Conservation (phyloP, 1,284 basidiomycete genomes). For the Puccinia hordei region DNA sequence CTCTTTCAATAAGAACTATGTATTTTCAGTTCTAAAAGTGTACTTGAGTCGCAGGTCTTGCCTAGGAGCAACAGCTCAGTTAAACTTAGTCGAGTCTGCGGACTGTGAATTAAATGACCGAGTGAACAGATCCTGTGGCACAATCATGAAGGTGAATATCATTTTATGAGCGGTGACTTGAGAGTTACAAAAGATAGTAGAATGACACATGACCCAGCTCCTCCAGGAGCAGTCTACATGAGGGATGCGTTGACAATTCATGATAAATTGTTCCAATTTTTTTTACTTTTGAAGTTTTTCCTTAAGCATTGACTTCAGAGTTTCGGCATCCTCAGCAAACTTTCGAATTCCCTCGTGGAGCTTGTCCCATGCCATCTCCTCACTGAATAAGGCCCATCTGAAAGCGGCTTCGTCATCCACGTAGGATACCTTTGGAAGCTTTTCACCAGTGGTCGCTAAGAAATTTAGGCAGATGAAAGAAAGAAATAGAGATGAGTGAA, state of each 20-base stretch:
- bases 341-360: constrained; percentile 92
- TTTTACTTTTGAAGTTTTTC: constrained; percentile 66
- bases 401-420: constrained; percentile 93
- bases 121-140: no score
- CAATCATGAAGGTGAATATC: no score
- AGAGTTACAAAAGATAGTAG: not conserved
- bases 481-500: not conserved
- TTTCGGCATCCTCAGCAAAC: constrained; percentile 91
- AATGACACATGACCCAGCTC: not conserved
- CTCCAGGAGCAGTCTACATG: not conserved
- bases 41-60: no score
- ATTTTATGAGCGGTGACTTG: not conserved
- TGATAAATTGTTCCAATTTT: not conserved
- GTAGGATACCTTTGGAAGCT: constrained; percentile 78
- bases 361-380: constrained; percentile 54
- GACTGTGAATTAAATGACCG: no score
- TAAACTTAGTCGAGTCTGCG: no score
- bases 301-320: constrained; percentile 80
- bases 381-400: constrained; percentile 80
- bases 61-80: no score
- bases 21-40: no score
- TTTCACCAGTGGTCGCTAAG: constrained; percentile 61
- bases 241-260: not conserved
- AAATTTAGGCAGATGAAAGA: not conserved
- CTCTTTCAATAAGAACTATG: no score